Percentiles rank a stretch among this genome's conserved stretches.
Evolutionary conservation across 805 yeast genomes (phyloP).

Genomic region (Candida tammaniensis): DNA sequence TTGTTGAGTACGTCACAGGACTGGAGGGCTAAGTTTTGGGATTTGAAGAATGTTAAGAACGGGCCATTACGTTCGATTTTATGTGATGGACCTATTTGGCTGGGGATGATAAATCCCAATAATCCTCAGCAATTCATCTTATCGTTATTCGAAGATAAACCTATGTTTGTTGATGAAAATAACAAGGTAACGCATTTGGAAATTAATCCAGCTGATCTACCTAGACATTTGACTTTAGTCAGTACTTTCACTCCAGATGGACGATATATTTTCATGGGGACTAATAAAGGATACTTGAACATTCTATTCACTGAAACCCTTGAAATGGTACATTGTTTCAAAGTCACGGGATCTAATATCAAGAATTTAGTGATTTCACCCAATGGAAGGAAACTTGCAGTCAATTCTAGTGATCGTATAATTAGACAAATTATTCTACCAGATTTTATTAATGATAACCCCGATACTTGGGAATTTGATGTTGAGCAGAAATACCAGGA

Average conservation of each 20-base stretch:
- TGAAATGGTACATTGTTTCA: conserved; percentile 44
- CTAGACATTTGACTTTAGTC: conserved; percentile 47
- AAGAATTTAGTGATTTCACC: conserved; percentile 62
- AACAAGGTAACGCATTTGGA: conserved; percentile 17
- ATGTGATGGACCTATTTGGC: conserved; percentile 76
- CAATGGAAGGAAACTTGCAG: conserved; percentile 59
- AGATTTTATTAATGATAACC: conserved; percentile 27
- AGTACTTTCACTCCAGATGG: conserved; percentile 54
- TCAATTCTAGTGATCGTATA: conserved; percentile 76
- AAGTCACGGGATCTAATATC: conserved; percentile 67
- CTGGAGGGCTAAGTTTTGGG: conserved; percentile 84
- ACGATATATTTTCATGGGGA: conserved; percentile 64
- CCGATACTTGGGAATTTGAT: conserved; percentile 52
- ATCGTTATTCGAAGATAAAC: conserved; percentile 61
- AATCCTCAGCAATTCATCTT: conserved; percentile 52
- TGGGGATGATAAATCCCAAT: conserved; percentile 53
- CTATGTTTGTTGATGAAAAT: conserved; percentile 47
- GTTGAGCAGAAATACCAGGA: conserved; percentile 84
- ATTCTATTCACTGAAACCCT: conserved; percentile 34
- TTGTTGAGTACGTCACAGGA: conserved; percentile 73
- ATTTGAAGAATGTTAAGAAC: conserved; percentile 40
- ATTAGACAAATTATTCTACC: conserved; percentile 61
- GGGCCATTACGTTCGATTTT: conserved; percentile 40
- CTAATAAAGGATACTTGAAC: conserved; percentile 75
- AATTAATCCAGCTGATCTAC: conserved; percentile 17